A percentile compares a stretch with the other conserved stretches of the same genome.
Evolutionary conservation across 192 early-diverging fungal genomes (phyloP).

Genomic region (Mortierella antarctica): DNA sequence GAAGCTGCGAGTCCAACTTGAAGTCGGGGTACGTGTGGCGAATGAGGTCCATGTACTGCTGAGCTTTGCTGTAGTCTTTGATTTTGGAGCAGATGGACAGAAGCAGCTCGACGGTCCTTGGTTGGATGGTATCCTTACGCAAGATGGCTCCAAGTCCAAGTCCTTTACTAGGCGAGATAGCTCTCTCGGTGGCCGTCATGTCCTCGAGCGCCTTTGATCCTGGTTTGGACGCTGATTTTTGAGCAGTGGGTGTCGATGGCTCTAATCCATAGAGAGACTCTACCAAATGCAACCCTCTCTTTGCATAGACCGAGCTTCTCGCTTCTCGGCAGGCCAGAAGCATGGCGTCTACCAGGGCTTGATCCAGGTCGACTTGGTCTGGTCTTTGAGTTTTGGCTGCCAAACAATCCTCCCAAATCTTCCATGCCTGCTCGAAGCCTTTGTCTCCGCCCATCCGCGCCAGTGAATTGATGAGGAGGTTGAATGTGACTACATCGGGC

Average conservation of each 20-base stretch:
- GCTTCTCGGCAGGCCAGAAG: conserved; percentile 37
- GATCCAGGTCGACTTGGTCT: conserved; percentile 33
- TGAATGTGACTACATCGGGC: conserved; percentile 52
- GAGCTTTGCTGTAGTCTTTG: conserved; percentile 18
- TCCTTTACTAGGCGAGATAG: conserved; percentile 21
- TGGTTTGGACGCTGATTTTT: neutral
- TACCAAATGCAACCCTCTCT: conserved; percentile 24
- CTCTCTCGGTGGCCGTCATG: conserved; percentile 4
- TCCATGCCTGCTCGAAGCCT: conserved; percentile 42
- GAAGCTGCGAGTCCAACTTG: conserved; percentile 24
- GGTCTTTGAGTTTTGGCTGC: conserved; percentile 20
- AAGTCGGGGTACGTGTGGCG: conserved; percentile 22
- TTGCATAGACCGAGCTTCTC: conserved; percentile 3
- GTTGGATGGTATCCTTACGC: conserved; percentile 17
- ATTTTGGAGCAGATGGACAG: conserved; percentile 35
- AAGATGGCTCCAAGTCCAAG: conserved; percentile 21
- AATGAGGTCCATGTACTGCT: conserved; percentile 24
- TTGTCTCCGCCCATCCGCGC: conserved; percentile 36
- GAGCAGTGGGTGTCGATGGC: neutral
- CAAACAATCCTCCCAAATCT: conserved; percentile 45
- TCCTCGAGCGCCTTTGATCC: neutral
- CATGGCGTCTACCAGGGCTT: conserved; percentile 21
- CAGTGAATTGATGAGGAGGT: conserved; percentile 39
- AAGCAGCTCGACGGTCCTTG: conserved; percentile 33
- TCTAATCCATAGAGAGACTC: conserved; percentile 29